These are phyloP conservation scores for Diaporthe ilicicola DNA, from an alignment of 2,329 filamentous ascomycete species.

Conservation along the genomic window DNA sequence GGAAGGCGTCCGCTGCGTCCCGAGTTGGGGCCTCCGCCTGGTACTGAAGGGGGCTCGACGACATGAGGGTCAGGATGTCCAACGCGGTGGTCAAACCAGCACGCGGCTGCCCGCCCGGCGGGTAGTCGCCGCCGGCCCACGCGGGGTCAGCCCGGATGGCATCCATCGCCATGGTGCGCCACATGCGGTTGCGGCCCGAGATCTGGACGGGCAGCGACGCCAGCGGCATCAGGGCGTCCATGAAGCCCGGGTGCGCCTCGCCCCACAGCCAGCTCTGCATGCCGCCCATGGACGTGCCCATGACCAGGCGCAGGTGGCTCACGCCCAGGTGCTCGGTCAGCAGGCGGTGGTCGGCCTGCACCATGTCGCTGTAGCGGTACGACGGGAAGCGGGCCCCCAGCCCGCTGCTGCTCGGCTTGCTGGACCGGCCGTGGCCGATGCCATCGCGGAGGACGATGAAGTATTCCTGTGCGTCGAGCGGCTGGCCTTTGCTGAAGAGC, in stretches of 20 bases:
- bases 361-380: slow-evolving; percentile 39
- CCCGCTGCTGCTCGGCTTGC: slow-evolving; percentile 38
- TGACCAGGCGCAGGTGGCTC: slow-evolving; percentile 36
- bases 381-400: slow-evolving; percentile 35
- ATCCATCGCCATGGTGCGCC: slow-evolving; percentile 39
- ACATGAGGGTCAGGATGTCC: slow-evolving; percentile 37
- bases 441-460: slow-evolving; percentile 41
- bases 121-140: slow-evolving; percentile 37
- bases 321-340: slow-evolving; percentile 38
- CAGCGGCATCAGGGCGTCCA: slow-evolving; percentile 38
- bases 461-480: slow-evolving; percentile 36
- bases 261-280: slow-evolving; percentile 40
- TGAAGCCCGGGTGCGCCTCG: slow-evolving; percentile 34
- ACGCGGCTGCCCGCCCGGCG: slow-evolving; percentile 28
- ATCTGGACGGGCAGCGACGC: slow-evolving; percentile 38
- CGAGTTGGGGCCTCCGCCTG: slow-evolving; percentile 35
- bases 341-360: slow-evolving; percentile 37
- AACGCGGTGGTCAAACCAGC: slow-evolving; percentile 34
- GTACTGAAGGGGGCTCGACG: slow-evolving; percentile 35
- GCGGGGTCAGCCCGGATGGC: slow-evolving; percentile 35
- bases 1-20: slow-evolving; percentile 36
- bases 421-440: slow-evolving; percentile 40
- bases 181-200: slow-evolving; percentile 38
- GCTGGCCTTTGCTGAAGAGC: slow-evolving; percentile 39
- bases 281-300: slow-evolving; percentile 39